Percentiles rank a stretch among this genome's conserved stretches.
Conservation (phyloP, 345 rosid species). For the Murraya paniculata region DNA sequence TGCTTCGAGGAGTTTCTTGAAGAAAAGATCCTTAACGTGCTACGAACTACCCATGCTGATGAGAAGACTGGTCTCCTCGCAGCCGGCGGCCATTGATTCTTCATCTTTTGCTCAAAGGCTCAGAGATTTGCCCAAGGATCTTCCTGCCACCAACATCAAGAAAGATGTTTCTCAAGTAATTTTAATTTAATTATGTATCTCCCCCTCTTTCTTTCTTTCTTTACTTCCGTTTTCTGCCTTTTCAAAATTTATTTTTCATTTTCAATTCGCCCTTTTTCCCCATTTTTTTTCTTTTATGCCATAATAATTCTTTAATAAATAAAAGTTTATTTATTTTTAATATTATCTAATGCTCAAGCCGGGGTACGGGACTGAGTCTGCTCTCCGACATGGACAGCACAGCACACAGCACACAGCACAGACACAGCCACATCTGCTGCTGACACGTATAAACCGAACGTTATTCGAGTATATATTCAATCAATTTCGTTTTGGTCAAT, state of each 20-base stretch:
- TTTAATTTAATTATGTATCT: neutral
- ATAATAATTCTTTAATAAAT: no score
- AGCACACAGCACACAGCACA: no score
- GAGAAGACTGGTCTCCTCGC: conserved; percentile 47
- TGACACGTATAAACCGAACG: neutral
- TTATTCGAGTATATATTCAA: neutral
- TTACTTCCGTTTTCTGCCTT: no score
- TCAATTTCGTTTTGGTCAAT: neutral
- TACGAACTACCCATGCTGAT: conserved; percentile 17
- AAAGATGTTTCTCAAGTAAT: conserved; percentile 59
- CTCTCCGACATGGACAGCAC: no score
- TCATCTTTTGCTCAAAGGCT: conserved; percentile 60
- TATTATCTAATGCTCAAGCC: no score
- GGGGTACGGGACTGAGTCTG: no score
- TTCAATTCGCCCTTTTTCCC: neutral
- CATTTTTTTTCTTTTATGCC: no score
- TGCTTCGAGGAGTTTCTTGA: conserved; percentile 35
- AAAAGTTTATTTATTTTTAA: no score
- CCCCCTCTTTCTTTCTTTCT: neutral
- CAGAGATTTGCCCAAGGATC: conserved; percentile 68
- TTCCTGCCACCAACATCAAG: conserved; percentile 65
- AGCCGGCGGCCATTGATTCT: conserved; percentile 27
- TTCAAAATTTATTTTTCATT: no score
- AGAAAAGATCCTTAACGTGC: conserved; percentile 34
- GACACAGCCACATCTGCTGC: neutral